A percentile compares a stretch with the other conserved stretches of the same genome.
Evolutionary conservation across 1,284 basidiomycete genomes (phyloP).

Genomic region (Heliocybe sulcata): DNA sequence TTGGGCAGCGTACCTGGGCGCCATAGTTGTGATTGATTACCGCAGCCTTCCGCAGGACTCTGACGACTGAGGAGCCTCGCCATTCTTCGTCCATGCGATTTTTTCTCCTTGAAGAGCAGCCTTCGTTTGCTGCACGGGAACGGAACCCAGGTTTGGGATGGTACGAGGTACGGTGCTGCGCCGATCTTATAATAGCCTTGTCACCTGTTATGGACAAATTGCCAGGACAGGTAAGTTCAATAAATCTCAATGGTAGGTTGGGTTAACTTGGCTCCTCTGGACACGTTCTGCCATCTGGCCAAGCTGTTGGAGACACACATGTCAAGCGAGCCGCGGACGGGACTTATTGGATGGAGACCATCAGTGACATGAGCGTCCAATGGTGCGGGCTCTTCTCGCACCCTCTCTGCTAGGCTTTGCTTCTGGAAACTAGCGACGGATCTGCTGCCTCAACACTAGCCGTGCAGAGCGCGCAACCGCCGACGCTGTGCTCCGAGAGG

Average conservation of each 20-base stretch:
- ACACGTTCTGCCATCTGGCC: neutral
- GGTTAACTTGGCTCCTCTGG: neutral
- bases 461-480: too few species aligned
- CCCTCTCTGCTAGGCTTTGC: too few species aligned
- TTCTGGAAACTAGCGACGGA: too few species aligned
- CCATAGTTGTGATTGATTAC: too few species aligned
- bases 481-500: neutral
- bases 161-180: neutral
- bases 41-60: neutral
- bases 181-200: neutral
- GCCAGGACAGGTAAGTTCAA: neutral
- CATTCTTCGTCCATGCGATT: neutral
- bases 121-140: neutral
- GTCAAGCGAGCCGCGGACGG: neutral
- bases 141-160: neutral
- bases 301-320: neutral
- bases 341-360: too few species aligned
- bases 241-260: neutral
- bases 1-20: too few species aligned
- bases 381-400: too few species aligned
- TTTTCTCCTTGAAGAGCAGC: neutral
- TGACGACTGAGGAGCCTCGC: neutral
- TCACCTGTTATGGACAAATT: neutral
- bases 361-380: too few species aligned
- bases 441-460: too few species aligned